These are phyloP conservation scores for Debaryomycetaceae sp. DNA, from an alignment of 1,139 yeast species.

Conservation along the genomic window DNA sequence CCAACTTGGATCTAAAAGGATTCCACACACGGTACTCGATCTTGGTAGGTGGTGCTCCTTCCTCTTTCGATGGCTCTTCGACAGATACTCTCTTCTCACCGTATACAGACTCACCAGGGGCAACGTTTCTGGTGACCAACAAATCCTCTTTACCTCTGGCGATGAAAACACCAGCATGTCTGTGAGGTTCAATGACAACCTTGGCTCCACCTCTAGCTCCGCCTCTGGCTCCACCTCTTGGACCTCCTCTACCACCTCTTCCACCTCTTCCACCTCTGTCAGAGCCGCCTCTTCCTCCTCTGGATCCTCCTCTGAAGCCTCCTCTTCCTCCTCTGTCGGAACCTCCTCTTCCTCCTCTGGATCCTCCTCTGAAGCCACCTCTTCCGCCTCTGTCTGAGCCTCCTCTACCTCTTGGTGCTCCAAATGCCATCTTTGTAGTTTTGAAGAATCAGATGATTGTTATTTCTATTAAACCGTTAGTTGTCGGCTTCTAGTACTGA, in stretches of 20 bases:
- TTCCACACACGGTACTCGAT: conserved; percentile 99
- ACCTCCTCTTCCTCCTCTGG: conserved; percentile 42
- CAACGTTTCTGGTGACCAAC: conserved; percentile 91
- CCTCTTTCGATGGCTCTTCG: conserved; percentile 88
- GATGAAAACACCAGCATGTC: conserved; percentile 96
- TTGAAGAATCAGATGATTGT: not conserved
- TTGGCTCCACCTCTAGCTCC: conserved; percentile 85
- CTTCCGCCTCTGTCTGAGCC: conserved; percentile 39
- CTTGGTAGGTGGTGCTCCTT: conserved; percentile 88
- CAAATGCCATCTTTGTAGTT: conserved; percentile 25
- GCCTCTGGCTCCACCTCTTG: conserved; percentile 73
- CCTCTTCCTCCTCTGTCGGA: conserved; percentile 18
- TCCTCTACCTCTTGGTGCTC: conserved; percentile 37
- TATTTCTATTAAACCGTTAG: not conserved
- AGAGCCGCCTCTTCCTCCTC: conserved; percentile 43
- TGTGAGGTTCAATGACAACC: conserved; percentile 96
- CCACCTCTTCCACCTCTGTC: conserved; percentile 44
- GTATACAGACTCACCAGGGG: conserved; percentile 97
- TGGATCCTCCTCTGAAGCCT: conserved; percentile 22
- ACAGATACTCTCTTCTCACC: conserved; percentile 95
- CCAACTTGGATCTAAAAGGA: conserved; percentile 98
- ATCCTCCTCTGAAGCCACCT: conserved; percentile 52
- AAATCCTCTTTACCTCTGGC: conserved; percentile 99
- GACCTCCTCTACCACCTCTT: conserved; percentile 57
- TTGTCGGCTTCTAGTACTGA: not conserved